phyloP scores from a whole-genome alignment of 2,329 filamentous ascomycete species.

The Phymatotrichopsis omnivora region DNA sequence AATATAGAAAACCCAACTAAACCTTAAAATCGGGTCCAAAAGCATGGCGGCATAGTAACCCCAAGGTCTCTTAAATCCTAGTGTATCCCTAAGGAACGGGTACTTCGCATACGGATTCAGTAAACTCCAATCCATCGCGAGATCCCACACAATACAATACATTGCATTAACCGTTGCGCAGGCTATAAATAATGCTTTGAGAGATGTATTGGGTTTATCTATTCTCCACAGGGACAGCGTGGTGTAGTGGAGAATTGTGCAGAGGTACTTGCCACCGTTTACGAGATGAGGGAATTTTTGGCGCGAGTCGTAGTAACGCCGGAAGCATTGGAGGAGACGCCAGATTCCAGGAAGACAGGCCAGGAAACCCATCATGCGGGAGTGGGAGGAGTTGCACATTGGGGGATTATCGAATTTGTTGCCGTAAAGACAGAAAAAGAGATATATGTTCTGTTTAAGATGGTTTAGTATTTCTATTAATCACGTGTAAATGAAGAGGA shows the following conservation, averaged over 20 bases:
- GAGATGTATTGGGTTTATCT: slow-evolving; percentile 44
- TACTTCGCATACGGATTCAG: slow-evolving; percentile 63
- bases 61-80: slow-evolving; percentile 69
- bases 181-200: slow-evolving; percentile 63
- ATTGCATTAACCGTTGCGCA: slow-evolving; percentile 73
- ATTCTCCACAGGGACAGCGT: slow-evolving; percentile 77
- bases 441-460: slow-evolving; percentile 59
- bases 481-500: not conserved
- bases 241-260: slow-evolving; percentile 70
- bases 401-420: slow-evolving; percentile 60
- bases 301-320: slow-evolving; percentile 76
- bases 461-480: slow-evolving; percentile 1
- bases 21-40: slow-evolving; percentile 73
- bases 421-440: slow-evolving; percentile 94
- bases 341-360: slow-evolving; percentile 73
- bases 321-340: slow-evolving; percentile 81
- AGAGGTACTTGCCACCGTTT: slow-evolving; percentile 84
- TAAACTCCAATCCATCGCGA: slow-evolving; percentile 95
- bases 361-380: slow-evolving; percentile 76
- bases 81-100: slow-evolving; percentile 60
- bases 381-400: slow-evolving; percentile 78
- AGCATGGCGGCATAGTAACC: slow-evolving; percentile 80
- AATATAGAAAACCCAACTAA: slow-evolving; percentile 89
- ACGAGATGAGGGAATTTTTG: slow-evolving; percentile 87
- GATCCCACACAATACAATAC: slow-evolving; percentile 82